A percentile compares a stretch with the other conserved stretches of the same genome.
Evolutionary conservation across 169 alveolate species (phyloP).

Genomic region (Cryptosporidium ubiquitum): DNA sequence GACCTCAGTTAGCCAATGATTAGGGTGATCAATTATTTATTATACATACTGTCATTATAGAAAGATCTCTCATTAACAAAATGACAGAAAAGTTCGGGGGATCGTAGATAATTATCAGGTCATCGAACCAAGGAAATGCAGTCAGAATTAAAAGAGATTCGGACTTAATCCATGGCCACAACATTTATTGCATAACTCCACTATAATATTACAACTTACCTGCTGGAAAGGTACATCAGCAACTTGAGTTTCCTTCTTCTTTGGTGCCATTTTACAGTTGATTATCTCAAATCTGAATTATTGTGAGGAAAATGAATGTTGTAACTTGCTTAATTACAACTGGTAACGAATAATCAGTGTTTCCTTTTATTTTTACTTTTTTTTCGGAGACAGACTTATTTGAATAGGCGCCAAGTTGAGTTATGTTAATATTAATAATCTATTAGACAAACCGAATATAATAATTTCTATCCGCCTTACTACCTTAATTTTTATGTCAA

Average conservation of each 20-base stretch:
- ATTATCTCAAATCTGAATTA: neutral
- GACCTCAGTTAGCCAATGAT: neutral
- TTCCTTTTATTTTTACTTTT: neutral
- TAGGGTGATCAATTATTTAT: too few relatives aligned
- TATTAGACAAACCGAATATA: neutral
- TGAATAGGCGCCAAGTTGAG: constrained; percentile 9
- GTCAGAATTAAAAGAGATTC: neutral
- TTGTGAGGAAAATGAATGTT: neutral
- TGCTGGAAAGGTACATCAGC: constrained; percentile 75
- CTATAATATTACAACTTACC: constrained; percentile 24
- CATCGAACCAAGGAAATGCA: neutral
- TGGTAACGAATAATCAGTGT: neutral
- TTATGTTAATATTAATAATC: neutral
- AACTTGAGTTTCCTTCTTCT: constrained; percentile 64
- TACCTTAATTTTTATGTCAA: neutral
- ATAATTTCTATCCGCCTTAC: neutral
- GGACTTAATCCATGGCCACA: neutral
- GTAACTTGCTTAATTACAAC: neutral
- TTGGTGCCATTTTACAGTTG: constrained; percentile 55
- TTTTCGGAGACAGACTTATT: constrained; percentile 39
- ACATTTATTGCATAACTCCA: neutral
- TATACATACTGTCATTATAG: neutral
- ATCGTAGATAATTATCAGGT: neutral
- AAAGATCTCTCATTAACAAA: neutral
- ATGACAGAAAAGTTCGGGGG: neutral